phyloP scores from a whole-genome alignment of 2,329 filamentous ascomycete genomes.

The Blastomyces gilchristii region DNA sequence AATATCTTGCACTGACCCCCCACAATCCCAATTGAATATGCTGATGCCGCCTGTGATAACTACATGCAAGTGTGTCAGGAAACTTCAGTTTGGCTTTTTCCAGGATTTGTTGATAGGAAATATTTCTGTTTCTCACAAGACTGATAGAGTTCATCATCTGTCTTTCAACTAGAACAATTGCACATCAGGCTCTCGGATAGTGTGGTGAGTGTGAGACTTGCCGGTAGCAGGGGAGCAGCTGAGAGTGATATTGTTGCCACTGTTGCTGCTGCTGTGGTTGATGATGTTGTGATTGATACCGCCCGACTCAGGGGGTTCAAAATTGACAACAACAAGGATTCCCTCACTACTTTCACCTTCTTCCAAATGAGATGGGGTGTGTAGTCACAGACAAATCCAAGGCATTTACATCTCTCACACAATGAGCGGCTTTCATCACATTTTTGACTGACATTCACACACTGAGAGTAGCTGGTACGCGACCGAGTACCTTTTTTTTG shows the following conservation, averaged over 20 bases:
- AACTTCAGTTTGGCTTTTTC: neutral
- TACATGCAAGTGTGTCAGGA: neutral
- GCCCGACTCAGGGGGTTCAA: neutral
- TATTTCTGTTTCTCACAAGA: neutral
- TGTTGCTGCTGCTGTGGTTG: neutral
- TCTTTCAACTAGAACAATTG: slow-evolving; percentile 10
- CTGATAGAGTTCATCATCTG: slow-evolving; percentile 1
- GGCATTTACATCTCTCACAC: neutral
- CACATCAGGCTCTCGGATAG: neutral
- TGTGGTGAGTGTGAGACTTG: neutral
- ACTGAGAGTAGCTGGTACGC: neutral
- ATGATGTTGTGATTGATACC: neutral
- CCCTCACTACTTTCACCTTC: neutral
- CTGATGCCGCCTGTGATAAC: neutral
- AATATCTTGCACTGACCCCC: neutral
- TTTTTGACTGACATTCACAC: slow-evolving; percentile 1
- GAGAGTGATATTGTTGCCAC: neutral
- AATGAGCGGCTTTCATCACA: neutral
- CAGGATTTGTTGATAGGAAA: slow-evolving; percentile 1
- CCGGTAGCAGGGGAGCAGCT: neutral
- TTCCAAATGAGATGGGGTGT: slow-evolving; percentile 1
- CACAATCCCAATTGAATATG: neutral
- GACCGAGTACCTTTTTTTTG: neutral
- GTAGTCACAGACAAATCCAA: neutral
- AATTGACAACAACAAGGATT: neutral